Base-by-base conservation (phyloP, 2,329 filamentous ascomycete genomes). In the Colletotrichum paranaense region DNA sequence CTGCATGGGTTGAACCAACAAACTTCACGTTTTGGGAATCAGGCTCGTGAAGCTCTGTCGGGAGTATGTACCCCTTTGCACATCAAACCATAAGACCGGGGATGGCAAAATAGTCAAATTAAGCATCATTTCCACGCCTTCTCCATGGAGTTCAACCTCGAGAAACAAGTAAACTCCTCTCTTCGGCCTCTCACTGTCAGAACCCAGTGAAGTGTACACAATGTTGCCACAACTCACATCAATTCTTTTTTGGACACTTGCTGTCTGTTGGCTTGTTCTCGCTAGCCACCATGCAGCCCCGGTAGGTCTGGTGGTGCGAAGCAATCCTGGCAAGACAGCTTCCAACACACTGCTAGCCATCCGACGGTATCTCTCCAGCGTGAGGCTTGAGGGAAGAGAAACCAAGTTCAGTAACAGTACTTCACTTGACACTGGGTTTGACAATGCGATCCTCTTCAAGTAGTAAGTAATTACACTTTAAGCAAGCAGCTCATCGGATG, bases 351-450 rank as follows among this genome's bases (percentile, higher is more conserved):
- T 74, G 5, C 58, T 38, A 11, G 63, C 62, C 12, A 56, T 74
- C 16, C 62, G 63, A 3, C 68, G 68, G 28, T 22, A 55, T 9
- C 68, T 74, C n/a, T 35, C 55, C 14, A 60, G 67, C 16, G 68
- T 68, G 1, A 46, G 58, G 11, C n/a, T 72, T 4, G 19, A 72
- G 6, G 52, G 72, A 5, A 24, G 68, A 14, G n/a, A 67, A 7
- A 28, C 42, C 5, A 62, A 72, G 19, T 72, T 67, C 58, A 66
- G 58, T 35, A 82, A 81, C 60, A 80, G 78, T 62, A 80, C 79
- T 0, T 76, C 77, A 14, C 75, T 87, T n/a, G 81, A 84, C 68
- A 81, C 79, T 62, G 84, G 81, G 68, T 86, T 83, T 81, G 77
- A 81, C 55, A 81, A 79, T n/a, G 82, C 83, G 0, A 78, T 78